A percentile compares a stretch with the other conserved stretches of the same genome.
Conservation (phyloP, 768 basidiomycete species). For the Tricholoma hemisulphureum region DNA sequence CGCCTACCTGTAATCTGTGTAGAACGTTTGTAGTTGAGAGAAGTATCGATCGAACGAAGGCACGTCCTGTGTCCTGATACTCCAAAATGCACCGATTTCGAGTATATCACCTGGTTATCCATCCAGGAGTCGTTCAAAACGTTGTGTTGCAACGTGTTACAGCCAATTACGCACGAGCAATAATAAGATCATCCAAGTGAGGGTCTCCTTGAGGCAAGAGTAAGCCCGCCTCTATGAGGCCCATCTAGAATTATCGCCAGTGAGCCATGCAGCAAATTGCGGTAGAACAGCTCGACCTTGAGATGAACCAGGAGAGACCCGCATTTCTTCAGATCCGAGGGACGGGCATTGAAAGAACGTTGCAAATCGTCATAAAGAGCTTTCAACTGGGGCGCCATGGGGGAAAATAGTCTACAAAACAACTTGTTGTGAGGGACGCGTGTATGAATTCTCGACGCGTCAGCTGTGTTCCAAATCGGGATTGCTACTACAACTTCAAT, state of each 20-base stretch:
- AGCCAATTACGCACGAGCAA: constrained; percentile 53
- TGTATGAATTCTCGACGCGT: constrained; percentile 56
- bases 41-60: constrained; percentile 96
- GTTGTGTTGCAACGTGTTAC: background rate
- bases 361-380: constrained; percentile 65
- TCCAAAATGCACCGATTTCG: constrained; percentile 94
- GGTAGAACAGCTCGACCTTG: constrained; percentile 51
- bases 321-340: constrained; percentile 68
- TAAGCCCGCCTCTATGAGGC: constrained; percentile 73
- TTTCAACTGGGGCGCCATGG: constrained; percentile 58
- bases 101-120: constrained; percentile 76
- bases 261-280: background rate
- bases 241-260: constrained; percentile 47
- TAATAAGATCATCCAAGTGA: constrained; percentile 63
- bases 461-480: constrained; percentile 34
- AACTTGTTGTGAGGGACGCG: constrained; percentile 29
- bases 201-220: constrained; percentile 68
- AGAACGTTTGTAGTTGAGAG: constrained; percentile 86
- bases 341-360: constrained; percentile 61
- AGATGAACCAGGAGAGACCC: constrained; percentile 64
- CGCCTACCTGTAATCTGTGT: constrained; percentile 73
- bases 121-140: background rate
- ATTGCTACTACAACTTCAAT: constrained; percentile 1
- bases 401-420: constrained; percentile 7
- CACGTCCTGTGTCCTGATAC: constrained; percentile 83